phyloP scores from a whole-genome alignment of 345 rosid genomes.

The Citrus glauca region DNA sequence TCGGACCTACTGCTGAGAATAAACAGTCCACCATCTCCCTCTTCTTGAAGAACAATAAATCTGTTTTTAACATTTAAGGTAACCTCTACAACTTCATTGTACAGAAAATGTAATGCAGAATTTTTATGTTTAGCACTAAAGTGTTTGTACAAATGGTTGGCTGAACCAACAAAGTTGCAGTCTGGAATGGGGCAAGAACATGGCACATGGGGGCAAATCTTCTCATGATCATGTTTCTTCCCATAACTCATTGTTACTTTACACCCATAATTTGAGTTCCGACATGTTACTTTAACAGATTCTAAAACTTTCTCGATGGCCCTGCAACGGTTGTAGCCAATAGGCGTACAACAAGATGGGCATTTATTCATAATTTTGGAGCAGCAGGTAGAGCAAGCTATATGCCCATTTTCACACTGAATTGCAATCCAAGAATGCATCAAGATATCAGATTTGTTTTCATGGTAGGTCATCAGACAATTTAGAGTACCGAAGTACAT shows the following conservation, averaged over 20 bases:
- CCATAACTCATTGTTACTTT: conserved; percentile 20
- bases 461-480: neutral
- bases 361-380: conserved; percentile 40
- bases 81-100: neutral
- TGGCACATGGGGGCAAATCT: conserved; percentile 33
- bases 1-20: conserved; percentile 11
- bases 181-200: conserved; percentile 48
- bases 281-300: conserved; percentile 40
- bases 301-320: conserved; percentile 56
- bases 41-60: conserved; percentile 22
- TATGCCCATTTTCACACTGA: conserved; percentile 72
- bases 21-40: conserved; percentile 14
- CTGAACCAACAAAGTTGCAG: conserved; percentile 43
- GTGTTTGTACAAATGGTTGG: conserved; percentile 34
- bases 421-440: conserved; percentile 1
- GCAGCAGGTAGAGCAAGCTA: conserved; percentile 57
- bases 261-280: conserved; percentile 46
- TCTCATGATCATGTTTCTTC: conserved; percentile 40
- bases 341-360: conserved; percentile 42
- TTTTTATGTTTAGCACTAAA: conserved; percentile 33
- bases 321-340: conserved; percentile 53
- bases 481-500: neutral
- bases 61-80: neutral
- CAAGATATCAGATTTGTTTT: neutral
- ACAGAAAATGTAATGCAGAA: conserved; percentile 10